A percentile compares a stretch with the other conserved stretches of the same genome.
Evolutionary conservation across 2,329 filamentous ascomycete genomes (phyloP).

Genomic region (Emericellopsis atlantica): DNA sequence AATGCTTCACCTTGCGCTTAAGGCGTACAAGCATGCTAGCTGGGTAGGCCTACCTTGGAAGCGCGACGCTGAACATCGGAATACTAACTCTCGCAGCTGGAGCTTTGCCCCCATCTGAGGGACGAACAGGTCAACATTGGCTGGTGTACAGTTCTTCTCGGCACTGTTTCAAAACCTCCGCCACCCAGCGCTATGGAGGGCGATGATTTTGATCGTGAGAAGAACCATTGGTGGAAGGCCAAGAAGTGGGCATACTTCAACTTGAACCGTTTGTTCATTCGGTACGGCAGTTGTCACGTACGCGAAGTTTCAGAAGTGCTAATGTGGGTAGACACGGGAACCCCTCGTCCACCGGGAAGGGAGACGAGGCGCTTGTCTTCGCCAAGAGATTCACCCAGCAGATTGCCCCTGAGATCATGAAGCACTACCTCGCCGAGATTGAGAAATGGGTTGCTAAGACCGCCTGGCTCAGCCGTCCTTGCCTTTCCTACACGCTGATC

Average conservation of each 20-base stretch:
- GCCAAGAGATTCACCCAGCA: conserved; percentile 84
- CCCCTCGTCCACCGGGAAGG: conserved; percentile 61
- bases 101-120: conserved; percentile 67
- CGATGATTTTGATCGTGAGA: conserved; percentile 72
- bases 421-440: conserved; percentile 86
- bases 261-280: conserved; percentile 86
- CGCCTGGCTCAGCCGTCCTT: conserved; percentile 87
- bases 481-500: conserved; percentile 83
- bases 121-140: conserved; percentile 76
- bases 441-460: conserved; percentile 97
- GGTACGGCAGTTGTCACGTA: conserved; percentile 37
- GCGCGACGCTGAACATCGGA: neutral
- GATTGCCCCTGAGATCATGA: conserved; percentile 91
- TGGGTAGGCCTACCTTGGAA: conserved; percentile 44
- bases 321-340: conserved; percentile 67
- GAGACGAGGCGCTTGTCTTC: conserved; percentile 64
- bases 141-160: conserved; percentile 93
- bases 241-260: conserved; percentile 99
- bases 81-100: conserved; percentile 46
- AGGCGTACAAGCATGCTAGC: conserved; percentile 96
- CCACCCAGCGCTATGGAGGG: conserved; percentile 76
- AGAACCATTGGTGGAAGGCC: conserved; percentile 98
- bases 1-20: conserved; percentile 90
- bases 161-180: conserved; percentile 74
- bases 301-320: neutral